Evolutionary conservation across 108 stramenopile species (phyloP).

Genomic region (Nitzschia putrida): DNA sequence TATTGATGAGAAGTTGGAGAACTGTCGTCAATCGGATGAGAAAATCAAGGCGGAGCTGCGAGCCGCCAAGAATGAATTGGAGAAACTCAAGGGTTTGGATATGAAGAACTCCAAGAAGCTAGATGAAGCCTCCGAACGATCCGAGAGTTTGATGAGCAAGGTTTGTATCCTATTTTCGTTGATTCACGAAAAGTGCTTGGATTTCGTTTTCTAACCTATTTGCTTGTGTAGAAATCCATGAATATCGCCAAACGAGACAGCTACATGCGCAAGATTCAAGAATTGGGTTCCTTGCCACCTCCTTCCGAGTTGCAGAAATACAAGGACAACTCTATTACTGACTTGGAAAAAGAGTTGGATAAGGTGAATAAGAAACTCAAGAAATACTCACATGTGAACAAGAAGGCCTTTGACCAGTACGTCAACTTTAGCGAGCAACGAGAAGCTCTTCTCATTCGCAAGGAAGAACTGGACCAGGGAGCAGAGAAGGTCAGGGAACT

Average conservation of each 20-base stretch:
- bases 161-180: conserved; percentile 25
- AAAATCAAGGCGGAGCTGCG: conserved; percentile 60
- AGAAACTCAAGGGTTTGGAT: conserved; percentile 72
- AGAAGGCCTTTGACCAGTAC: conserved; percentile 99
- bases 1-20: conserved; percentile 57
- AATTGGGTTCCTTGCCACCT: conserved; percentile 89
- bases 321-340: conserved; percentile 68
- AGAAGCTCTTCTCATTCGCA: conserved; percentile 83
- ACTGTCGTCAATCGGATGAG: conserved; percentile 56
- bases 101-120: conserved; percentile 58
- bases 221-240: conserved; percentile 72
- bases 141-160: conserved; percentile 85
- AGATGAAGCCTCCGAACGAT: conserved; percentile 65
- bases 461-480: conserved; percentile 90
- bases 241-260: conserved; percentile 81
- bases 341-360: conserved; percentile 84
- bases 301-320: conserved; percentile 78
- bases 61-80: conserved; percentile 74
- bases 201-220: not conserved
- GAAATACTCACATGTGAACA: conserved; percentile 98
- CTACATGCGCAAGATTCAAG: conserved; percentile 90
- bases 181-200: not conserved
- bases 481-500: conserved; percentile 91
- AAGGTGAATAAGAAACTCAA: conserved; percentile 90
- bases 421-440: conserved; percentile 97